Evolutionary conservation across 768 basidiomycete genomes (phyloP).

Genomic region (Inosperma sp.): DNA sequence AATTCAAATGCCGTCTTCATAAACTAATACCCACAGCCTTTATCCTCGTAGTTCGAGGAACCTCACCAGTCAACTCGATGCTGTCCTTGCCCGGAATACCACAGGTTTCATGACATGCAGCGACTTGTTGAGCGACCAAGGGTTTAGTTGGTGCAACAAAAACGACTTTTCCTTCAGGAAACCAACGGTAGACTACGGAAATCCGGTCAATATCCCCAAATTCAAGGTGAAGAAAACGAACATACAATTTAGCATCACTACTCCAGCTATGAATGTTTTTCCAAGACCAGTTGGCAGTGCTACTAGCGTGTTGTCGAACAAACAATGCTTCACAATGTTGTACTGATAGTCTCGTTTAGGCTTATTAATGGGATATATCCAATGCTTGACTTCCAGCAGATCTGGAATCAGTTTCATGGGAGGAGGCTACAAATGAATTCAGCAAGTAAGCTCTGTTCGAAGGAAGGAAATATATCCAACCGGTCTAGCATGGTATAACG

Average conservation of each 20-base stretch:
- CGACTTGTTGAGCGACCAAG: conserved; percentile 90
- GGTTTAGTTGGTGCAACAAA: conserved; percentile 97
- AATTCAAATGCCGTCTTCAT: background rate
- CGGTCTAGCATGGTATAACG: too few species aligned
- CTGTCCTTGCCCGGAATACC: conserved; percentile 89
- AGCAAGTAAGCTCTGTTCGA: background rate
- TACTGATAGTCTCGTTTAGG: conserved; percentile 91
- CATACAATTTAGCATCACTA: conserved; percentile 91
- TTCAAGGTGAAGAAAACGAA: conserved; percentile 1
- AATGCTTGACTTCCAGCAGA: conserved; percentile 73
- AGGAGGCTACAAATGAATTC: conserved; percentile 43
- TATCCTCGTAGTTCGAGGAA: conserved; percentile 1
- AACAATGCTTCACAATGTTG: conserved; percentile 80
- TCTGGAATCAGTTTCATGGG: conserved; percentile 78
- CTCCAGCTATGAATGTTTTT: conserved; percentile 97
- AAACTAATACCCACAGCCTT: background rate
- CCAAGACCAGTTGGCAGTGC: conserved; percentile 94
- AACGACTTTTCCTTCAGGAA: conserved; percentile 84
- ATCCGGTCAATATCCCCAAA: conserved; percentile 6
- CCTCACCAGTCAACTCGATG: conserved; percentile 81
- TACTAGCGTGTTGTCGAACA: conserved; percentile 92
- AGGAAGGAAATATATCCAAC: conserved; percentile 20
- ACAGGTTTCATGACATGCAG: conserved; percentile 88
- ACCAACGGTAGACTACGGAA: conserved; percentile 80
- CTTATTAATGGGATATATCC: conserved; percentile 88